Percentiles rank a stretch among this genome's conserved stretches.
Evolutionary conservation across 306 rosid genomes (phyloP).

Genomic region (Quercus agrifolia): DNA sequence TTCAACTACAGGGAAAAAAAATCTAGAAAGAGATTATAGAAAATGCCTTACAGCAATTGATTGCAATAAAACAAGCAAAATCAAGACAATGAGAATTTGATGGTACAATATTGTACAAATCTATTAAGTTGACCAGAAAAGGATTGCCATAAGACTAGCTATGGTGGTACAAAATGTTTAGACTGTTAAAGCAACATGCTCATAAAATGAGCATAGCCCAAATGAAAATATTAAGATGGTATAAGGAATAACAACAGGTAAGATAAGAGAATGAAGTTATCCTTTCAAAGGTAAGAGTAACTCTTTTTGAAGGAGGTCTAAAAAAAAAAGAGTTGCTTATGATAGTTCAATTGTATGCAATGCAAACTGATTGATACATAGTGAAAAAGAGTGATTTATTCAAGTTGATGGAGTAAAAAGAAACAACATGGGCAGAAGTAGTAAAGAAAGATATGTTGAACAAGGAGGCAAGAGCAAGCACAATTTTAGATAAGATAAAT

Average conservation of each 20-base stretch:
- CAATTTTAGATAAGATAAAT: too few relatives aligned
- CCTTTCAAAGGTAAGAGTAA: not conserved
- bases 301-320: not conserved
- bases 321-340: not conserved
- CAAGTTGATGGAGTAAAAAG: not conserved
- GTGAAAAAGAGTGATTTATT: not conserved
- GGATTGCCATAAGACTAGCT: not conserved
- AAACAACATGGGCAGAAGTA: too few relatives aligned
- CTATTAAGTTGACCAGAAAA: not conserved
- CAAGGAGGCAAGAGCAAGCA: too few relatives aligned
- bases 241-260: not conserved
- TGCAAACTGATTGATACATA: not conserved
- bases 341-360: not conserved
- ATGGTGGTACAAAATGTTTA: not conserved
- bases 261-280: not conserved
- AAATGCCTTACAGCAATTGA: not conserved
- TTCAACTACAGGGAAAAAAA: not conserved
- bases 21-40: not conserved
- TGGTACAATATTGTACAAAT: not conserved
- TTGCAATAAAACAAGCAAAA: not conserved
- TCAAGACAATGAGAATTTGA: constrained; percentile 1
- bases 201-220: not conserved
- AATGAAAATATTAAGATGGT: not conserved
- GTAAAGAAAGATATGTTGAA: too few relatives aligned
- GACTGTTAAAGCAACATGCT: too few relatives aligned